Evolutionary conservation across 1,284 basidiomycete species (phyloP).

Genomic region (Chalciporus sp.): DNA sequence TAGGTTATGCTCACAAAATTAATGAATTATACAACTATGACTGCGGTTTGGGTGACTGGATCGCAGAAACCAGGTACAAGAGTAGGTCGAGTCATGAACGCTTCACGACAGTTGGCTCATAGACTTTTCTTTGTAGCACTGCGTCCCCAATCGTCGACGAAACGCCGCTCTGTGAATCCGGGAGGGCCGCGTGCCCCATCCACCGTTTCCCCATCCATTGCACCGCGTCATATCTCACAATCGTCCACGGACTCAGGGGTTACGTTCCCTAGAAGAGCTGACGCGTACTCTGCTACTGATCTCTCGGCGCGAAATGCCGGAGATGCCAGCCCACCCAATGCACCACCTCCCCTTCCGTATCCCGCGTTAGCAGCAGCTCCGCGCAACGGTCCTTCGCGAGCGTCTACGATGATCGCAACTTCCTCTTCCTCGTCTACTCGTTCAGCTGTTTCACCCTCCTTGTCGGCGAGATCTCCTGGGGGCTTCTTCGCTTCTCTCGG

Average conservation of each 20-base stretch:
- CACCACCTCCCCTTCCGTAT: conserved; percentile 76
- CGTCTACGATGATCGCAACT: conserved; percentile 34
- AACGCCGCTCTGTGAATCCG: conserved; percentile 25
- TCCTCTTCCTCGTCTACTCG: conserved; percentile 38
- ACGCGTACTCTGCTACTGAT: conserved; percentile 77
- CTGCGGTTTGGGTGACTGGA: conserved; percentile 81
- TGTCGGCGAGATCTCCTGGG: conserved; percentile 44
- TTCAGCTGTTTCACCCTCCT: conserved; percentile 33
- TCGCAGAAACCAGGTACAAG: conserved; percentile 54
- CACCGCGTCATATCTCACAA: conserved; percentile 65
- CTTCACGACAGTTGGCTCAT: conserved; percentile 12
- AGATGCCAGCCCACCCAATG: conserved; percentile 50
- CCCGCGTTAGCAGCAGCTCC: conserved; percentile 52
- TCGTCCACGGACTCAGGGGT: conserved; percentile 72
- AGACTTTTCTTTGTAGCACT: conserved; percentile 18
- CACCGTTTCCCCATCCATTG: conserved; percentile 40
- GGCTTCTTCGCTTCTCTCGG: conserved; percentile 78
- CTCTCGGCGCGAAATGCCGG: conserved; percentile 49
- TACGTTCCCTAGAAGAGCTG: conserved; percentile 76
- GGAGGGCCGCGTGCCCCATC: conserved; percentile 33
- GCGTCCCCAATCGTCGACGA: conserved; percentile 32
- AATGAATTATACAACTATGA: conserved; percentile 80
- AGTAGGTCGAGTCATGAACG: conserved; percentile 41
- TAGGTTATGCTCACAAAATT: conserved; percentile 80
- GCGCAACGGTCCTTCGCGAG: conserved; percentile 30